Base-by-base conservation (phyloP, 805 yeast species). In the Ogataea zsoltii region DNA sequence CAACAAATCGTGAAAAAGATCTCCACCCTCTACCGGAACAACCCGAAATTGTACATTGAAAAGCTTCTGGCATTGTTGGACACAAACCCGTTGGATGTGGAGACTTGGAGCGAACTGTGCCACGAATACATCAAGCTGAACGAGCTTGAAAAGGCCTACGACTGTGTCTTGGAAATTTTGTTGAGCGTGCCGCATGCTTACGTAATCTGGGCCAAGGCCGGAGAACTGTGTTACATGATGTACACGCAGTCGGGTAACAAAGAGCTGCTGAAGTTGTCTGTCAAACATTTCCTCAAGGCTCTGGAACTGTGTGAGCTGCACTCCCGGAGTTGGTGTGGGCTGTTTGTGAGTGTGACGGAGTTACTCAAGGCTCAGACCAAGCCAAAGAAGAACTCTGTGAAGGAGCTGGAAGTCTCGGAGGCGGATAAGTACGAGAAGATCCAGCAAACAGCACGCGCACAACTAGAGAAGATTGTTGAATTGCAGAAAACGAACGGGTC, bases 71-170 rank as follows among this genome's bases (percentile, higher is more conserved):
- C 70, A 29, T 78, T 75, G 52, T 65, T 88, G 42, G 83, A 82
- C 44, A 66, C 74, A 41, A 80, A 77, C 54, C 96, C 97, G 1
- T 62, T 83, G 16, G 98, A 94, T 63, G 69, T 78, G 2, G 82
- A 85, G 51, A 69, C 85, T 2, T 89, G 96, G 96, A 73, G 81
- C 38, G 96, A 88, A 63, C 70, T 90, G 44, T 85, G 82, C 3
- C 79, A 80, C 30, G 69, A 76, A n/a, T 92, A 92, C 61, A 65
- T 65, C 18, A 61, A 68, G 12, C 49, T 74, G 7, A 90, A 90
- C 1, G 81, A 82, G 57, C 82, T 76, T 53, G 83, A 79, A 29
- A 81, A 82, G 55, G 83, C 94, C 0, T 73, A 85, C 5, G 80
- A 74, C 60, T 74, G 88, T 44, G 74, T 77, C 21, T 80, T 87